These are phyloP conservation scores for Russula ochroleuca DNA, from an alignment of 768 basidiomycete species.

Conservation along the genomic window DNA sequence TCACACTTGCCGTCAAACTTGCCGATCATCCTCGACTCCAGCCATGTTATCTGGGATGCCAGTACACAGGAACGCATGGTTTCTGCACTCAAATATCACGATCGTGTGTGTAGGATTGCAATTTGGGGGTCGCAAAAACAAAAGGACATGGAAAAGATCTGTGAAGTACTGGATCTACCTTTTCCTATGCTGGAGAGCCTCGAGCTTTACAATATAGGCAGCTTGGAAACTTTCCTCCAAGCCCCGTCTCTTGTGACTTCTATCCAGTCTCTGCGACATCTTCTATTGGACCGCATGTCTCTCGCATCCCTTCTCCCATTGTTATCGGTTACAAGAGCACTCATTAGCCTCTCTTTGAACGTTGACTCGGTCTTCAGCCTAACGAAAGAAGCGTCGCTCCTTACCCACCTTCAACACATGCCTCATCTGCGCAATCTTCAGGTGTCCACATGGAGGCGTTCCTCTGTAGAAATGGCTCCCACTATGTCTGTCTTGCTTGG, in stretches of 20 bases:
- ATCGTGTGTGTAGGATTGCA: neutral
- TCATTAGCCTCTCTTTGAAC: neutral
- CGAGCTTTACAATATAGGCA: neutral
- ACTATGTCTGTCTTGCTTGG: neutral
- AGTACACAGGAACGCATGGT: neutral
- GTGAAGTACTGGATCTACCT: neutral
- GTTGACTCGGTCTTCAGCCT: neutral
- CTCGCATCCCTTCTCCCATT: neutral
- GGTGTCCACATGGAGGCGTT: too few species aligned
- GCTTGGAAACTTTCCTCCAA: neutral
- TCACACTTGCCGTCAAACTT: neutral
- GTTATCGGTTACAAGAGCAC: neutral
- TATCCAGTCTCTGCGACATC: neutral
- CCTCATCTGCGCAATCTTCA: neutral
- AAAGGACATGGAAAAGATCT: neutral
- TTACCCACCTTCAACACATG: neutral
- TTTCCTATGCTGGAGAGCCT: conserved; percentile 1
- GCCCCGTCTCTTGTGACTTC: too few species aligned
- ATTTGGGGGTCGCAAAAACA: too few species aligned
- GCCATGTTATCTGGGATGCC: too few species aligned
- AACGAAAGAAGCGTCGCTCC: neutral
- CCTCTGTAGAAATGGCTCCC: too few species aligned
- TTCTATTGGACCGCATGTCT: neutral
- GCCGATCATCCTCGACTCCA: neutral
- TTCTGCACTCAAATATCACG: neutral